Base-by-base conservation (phyloP, 2,329 filamentous ascomycete species). In the Cryphonectria japonica region DNA sequence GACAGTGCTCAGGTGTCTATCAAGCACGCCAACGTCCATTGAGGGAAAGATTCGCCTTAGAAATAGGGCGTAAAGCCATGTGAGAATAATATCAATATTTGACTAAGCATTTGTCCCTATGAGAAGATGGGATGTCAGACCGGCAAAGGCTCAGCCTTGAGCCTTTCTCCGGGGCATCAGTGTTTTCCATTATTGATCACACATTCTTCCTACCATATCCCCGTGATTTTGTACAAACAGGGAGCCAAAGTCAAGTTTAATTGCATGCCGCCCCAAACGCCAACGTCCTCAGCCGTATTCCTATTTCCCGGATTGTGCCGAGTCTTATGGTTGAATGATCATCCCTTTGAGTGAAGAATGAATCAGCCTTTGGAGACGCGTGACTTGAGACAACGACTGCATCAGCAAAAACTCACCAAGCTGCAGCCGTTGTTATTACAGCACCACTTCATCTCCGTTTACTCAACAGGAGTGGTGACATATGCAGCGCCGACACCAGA, bases 401-500 rank as follows among this genome's bases (percentile, higher is more conserved):
- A 8, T 34, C 3, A 34, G 1, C 34, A 34, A 2, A 34, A 34
- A 6, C 7, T 59, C 14, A 32, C 13, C 14, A 26, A 14, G 19
- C 54, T 8, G 54, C 34, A 14, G 19, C 7, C 11, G 1, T n/a
- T n/a, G 22, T n/a, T 50, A 16, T 22, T 50, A 50, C 46, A 34
- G 14, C 0, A 62, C 13, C 22, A 19, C 34, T 26, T 22, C 6
- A 16, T 50, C 39, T 26, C 19, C 26, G 3, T 34, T 32, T 32
- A 65, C 39, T 65, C 63, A 13, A 63, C 26, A 19, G 67, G 67
- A 2, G 41, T 68, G 41, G 57, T 62, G 57, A 54, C 22, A 63
- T 68, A 68, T 34, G 67, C 67, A 11, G 67, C 60, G 8, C 67
- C 57, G 29, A 63, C 41, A 39, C 67, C 67, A 26, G 43, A 34